phyloP scores from a whole-genome alignment of 163 green algal species.

The Coccomyxa subellipsoidea region DNA sequence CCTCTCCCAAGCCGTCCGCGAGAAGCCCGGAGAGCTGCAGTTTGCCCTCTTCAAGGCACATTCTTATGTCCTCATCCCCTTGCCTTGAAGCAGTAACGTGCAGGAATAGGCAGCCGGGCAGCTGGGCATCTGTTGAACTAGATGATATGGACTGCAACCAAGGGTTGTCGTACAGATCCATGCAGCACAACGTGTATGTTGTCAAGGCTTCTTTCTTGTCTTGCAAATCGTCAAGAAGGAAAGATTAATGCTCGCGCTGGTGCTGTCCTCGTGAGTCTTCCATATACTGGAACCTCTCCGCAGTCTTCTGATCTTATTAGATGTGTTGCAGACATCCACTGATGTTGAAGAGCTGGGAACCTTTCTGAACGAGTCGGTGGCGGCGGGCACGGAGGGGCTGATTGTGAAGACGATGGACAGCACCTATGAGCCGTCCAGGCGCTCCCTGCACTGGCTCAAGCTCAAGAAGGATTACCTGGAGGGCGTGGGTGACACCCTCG shows the following conservation, averaged over 20 bases:
- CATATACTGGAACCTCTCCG: too few relatives aligned
- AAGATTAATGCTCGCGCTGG: too few relatives aligned
- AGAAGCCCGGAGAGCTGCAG: constrained; percentile 70
- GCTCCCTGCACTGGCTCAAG: constrained; percentile 88
- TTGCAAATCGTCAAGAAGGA: too few relatives aligned
- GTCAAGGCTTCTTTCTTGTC: too few relatives aligned
- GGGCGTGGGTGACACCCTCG: constrained; percentile 92
- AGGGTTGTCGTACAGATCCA: too few relatives aligned
- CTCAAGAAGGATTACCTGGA: constrained; percentile 99
- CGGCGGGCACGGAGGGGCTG: constrained; percentile 87
- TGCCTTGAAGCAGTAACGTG: neutral
- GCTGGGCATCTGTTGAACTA: too few relatives aligned
- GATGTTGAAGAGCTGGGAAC: constrained; percentile 90
- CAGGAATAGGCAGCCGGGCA: neutral
- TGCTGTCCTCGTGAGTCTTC: neutral
- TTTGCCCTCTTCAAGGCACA: constrained; percentile 72
- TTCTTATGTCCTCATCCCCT: too few relatives aligned
- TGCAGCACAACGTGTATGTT: too few relatives aligned
- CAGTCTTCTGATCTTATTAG: too few relatives aligned
- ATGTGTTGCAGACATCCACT: constrained; percentile 54
- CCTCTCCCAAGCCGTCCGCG: constrained; percentile 62
- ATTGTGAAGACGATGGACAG: constrained; percentile 95
- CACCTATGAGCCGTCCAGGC: constrained; percentile 89
- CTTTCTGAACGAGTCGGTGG: constrained; percentile 91
- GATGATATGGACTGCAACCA: too few relatives aligned